Conservation (phyloP, 83 land plant species). For the Picea engelmannii region DNA sequence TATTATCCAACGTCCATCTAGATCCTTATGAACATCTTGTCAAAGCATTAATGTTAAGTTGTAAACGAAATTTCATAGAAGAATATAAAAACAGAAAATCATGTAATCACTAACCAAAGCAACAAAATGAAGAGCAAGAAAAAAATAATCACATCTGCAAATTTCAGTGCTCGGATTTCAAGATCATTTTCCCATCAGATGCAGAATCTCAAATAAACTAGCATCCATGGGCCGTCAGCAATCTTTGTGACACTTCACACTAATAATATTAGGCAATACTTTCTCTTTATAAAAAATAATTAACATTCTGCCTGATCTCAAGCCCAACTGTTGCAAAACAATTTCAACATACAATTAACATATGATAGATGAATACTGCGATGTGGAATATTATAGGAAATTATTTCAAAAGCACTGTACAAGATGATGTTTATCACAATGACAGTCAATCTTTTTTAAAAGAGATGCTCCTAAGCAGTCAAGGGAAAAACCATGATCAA, state of each 20-base stretch:
- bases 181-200: not conserved
- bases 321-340: conserved; percentile 10
- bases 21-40: not conserved
- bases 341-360: conserved; percentile 10
- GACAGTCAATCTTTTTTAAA: not conserved
- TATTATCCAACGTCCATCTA: not conserved
- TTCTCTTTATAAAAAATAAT: conserved; percentile 3
- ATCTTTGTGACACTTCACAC: conserved; percentile 4
- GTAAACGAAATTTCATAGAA: not conserved
- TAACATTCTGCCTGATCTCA: conserved; percentile 12
- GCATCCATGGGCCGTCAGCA: not conserved
- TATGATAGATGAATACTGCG: not conserved
- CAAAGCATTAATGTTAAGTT: conserved; percentile 2
- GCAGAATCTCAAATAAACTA: conserved; percentile 4
- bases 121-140: not conserved
- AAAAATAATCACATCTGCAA: conserved; percentile 6
- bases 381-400: conserved; percentile 1
- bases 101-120: conserved; percentile 4
- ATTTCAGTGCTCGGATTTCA: not conserved
- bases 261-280: not conserved
- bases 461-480: conserved; percentile 7
- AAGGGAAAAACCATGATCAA: conserved; percentile 8
- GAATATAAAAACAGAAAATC: not conserved
- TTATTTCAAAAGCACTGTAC: conserved; percentile 13
- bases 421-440: conserved; percentile 1